phyloP scores from a whole-genome alignment of 306 rosid species.

The Rosa lucieae region DNA sequence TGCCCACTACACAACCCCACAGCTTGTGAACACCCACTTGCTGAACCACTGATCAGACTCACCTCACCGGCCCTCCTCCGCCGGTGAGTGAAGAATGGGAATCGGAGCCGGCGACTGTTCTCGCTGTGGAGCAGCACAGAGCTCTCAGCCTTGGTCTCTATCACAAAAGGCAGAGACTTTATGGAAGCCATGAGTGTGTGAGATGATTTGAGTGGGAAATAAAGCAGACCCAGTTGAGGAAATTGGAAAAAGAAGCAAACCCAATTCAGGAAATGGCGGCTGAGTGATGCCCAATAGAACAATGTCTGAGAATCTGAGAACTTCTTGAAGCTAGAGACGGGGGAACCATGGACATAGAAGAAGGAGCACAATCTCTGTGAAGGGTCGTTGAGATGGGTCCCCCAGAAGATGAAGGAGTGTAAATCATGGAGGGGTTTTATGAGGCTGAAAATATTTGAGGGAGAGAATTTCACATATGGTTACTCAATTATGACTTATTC shows the following conservation, averaged over 20 bases:
- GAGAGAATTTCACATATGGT: too few relatives aligned
- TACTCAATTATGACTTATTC: too few relatives aligned
- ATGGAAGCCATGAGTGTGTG: constrained; percentile 49
- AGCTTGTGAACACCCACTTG: constrained; percentile 23
- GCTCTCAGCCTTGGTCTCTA: constrained; percentile 45
- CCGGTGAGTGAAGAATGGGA: constrained; percentile 25
- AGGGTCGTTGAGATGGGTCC: constrained; percentile 15
- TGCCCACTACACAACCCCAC: constrained; percentile 40
- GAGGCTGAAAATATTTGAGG: constrained; percentile 6
- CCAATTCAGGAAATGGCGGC: constrained; percentile 16
- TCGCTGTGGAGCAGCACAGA: constrained; percentile 36
- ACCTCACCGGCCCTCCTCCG: constrained; percentile 26
- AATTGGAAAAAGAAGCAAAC: constrained; percentile 24
- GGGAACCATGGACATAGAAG: background rate
- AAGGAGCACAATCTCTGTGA: background rate
- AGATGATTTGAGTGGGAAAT: constrained; percentile 16
- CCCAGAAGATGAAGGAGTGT: background rate
- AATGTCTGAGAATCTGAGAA: constrained; percentile 8
- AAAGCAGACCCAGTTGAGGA: constrained; percentile 32
- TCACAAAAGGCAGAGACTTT: constrained; percentile 44
- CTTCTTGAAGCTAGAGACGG: background rate
- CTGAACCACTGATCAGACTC: constrained; percentile 18
- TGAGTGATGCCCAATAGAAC: background rate
- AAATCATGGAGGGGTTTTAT: background rate
- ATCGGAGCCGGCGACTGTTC: constrained; percentile 23